Percentiles rank a stretch among this genome's conserved stretches.
Evolutionary conservation across 2,329 filamentous ascomycete species (phyloP).

Genomic region (Diaporthe ampelina): DNA sequence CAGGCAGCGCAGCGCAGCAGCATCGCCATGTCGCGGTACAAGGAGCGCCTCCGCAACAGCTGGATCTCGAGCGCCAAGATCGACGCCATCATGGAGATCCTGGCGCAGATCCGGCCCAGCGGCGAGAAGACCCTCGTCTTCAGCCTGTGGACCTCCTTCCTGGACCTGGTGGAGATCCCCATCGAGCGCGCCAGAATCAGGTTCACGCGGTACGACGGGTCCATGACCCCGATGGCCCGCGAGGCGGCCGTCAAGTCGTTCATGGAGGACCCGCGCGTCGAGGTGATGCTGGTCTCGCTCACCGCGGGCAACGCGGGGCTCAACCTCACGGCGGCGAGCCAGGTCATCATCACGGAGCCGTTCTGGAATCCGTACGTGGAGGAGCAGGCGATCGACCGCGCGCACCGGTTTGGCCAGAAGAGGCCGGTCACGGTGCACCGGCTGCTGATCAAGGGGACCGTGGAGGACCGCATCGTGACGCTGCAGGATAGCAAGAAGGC

Average conservation of each 20-base stretch:
- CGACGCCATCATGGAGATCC: constrained; percentile 49
- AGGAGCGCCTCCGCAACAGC: constrained; percentile 46
- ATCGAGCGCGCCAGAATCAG: constrained; percentile 46
- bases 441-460: constrained; percentile 79
- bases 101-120: constrained; percentile 46
- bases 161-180: constrained; percentile 51
- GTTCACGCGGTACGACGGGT: constrained; percentile 51
- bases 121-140: constrained; percentile 51
- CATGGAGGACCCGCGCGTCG: constrained; percentile 61
- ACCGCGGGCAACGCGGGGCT: constrained; percentile 86
- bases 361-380: constrained; percentile 95
- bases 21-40: constrained; percentile 47
- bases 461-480: constrained; percentile 85
- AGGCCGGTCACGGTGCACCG: constrained; percentile 81
- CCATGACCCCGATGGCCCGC: constrained; percentile 55
- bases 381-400: constrained; percentile 88
- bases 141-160: constrained; percentile 52
- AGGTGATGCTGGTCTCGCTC: constrained; percentile 80
- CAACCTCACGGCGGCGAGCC: constrained; percentile 83
- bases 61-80: constrained; percentile 51
- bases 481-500: constrained; percentile 84
- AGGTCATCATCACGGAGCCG: constrained; percentile 88
- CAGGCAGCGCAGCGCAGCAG: constrained; percentile 45
- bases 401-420: constrained; percentile 85
- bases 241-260: constrained; percentile 77